Evolutionary conservation across 257 asterid species (phyloP).

Genomic region (Scutellaria galericulata): DNA sequence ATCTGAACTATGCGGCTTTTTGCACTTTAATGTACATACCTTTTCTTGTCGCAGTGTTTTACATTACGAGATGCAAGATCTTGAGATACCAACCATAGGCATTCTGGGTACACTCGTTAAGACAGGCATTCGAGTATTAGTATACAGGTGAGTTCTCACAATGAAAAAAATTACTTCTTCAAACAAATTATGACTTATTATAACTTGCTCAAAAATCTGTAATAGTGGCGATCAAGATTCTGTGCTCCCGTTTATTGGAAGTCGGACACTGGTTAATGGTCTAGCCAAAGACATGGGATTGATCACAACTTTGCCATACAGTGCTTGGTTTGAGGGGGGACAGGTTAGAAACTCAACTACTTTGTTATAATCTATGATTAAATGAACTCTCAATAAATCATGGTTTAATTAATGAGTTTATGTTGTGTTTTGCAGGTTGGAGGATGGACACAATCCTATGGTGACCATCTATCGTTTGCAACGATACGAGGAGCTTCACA

Average conservation of each 20-base stretch:
- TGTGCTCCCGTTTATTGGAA: slow-evolving; percentile 70
- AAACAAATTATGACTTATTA: not conserved
- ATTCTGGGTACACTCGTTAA: slow-evolving; percentile 49
- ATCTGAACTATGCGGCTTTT: too few relatives aligned
- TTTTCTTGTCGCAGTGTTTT: slow-evolving; percentile 39
- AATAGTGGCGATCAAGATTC: slow-evolving; percentile 93
- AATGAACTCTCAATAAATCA: not conserved
- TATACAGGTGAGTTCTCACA: slow-evolving; percentile 49
- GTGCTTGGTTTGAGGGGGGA: slow-evolving; percentile 62
- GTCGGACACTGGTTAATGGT: slow-evolving; percentile 56
- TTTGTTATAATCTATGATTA: not conserved
- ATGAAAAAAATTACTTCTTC: not conserved
- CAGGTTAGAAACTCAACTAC: slow-evolving; percentile 34
- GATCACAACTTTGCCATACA: slow-evolving; percentile 55
- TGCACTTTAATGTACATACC: not conserved
- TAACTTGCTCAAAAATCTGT: slow-evolving; percentile 17
- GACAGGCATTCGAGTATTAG: slow-evolving; percentile 50
- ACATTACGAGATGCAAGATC: slow-evolving; percentile 47
- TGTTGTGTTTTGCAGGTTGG: slow-evolving; percentile 52
- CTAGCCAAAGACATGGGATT: slow-evolving; percentile 62
- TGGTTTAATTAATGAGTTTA: not conserved
- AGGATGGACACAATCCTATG: slow-evolving; percentile 79
- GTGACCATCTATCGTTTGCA: slow-evolving; percentile 64
- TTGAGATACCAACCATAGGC: slow-evolving; percentile 52
- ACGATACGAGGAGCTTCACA: slow-evolving; percentile 91